These are phyloP conservation scores for Backusella morwellensis DNA, from an alignment of 192 early-diverging fungal species.

Conservation along the genomic window DNA sequence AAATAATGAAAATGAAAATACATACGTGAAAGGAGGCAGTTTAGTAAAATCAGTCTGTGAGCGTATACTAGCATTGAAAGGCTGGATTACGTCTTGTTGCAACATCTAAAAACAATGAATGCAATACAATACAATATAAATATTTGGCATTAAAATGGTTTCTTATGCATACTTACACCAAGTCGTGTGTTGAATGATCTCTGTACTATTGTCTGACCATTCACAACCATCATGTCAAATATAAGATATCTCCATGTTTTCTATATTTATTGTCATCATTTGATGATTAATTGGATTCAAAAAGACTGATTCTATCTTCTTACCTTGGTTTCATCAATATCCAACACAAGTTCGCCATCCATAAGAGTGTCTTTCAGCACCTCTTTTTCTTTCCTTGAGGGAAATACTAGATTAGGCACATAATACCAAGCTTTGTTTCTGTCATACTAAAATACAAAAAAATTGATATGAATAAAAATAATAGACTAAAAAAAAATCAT, in stretches of 20 bases:
- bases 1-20: background rate
- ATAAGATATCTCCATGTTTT: slow-evolving; percentile 50
- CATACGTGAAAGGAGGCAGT: slow-evolving; percentile 61
- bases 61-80: slow-evolving; percentile 45
- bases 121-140: slow-evolving; percentile 7
- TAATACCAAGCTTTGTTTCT: slow-evolving; percentile 67
- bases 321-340: slow-evolving; percentile 52
- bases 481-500: background rate
- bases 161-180: slow-evolving; percentile 48
- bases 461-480: background rate
- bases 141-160: background rate
- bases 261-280: slow-evolving; percentile 13
- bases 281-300: background rate
- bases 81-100: slow-evolving; percentile 60
- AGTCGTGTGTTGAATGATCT: slow-evolving; percentile 61
- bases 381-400: slow-evolving; percentile 40
- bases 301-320: background rate
- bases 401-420: slow-evolving; percentile 57
- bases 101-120: slow-evolving; percentile 49
- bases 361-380: slow-evolving; percentile 67
- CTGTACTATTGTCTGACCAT: slow-evolving; percentile 55
- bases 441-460: slow-evolving; percentile 52
- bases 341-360: slow-evolving; percentile 76
- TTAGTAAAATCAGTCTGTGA: slow-evolving; percentile 36
- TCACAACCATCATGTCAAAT: slow-evolving; percentile 65